Percentiles rank a stretch among this genome's conserved stretches.
phyloP scores from a whole-genome alignment of 257 asterid species.

The Fraxinus quadrangulata region DNA sequence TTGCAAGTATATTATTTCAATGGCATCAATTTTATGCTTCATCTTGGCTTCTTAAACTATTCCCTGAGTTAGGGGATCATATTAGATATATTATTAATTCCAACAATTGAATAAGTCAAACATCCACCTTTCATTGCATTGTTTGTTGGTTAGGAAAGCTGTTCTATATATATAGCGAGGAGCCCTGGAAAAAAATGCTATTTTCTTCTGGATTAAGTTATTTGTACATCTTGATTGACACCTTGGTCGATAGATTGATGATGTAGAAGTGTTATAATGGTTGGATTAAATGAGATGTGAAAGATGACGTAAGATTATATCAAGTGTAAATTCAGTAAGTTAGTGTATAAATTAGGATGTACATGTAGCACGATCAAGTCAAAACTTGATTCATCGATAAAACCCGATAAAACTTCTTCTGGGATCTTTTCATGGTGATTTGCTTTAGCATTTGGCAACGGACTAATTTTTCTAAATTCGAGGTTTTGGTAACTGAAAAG shows the following conservation, averaged over 20 bases:
- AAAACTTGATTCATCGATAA: slow-evolving; percentile 12
- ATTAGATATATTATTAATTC: background rate
- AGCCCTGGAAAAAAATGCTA: no score
- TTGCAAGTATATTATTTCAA: background rate
- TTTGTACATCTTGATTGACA: no score
- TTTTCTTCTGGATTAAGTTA: no score
- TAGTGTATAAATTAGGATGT: no score
- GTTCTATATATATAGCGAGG: no score
- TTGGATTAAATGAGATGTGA: no score
- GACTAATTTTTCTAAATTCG: slow-evolving; percentile 33
- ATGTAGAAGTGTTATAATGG: no score
- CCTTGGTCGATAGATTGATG: no score
- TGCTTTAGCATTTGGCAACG: slow-evolving; percentile 26
- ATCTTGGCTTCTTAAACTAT: background rate
- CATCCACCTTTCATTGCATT: background rate
- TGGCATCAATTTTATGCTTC: background rate
- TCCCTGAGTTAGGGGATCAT: background rate
- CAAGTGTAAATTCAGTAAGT: no score
- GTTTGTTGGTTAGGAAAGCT: background rate
- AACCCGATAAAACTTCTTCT: slow-evolving; percentile 22
- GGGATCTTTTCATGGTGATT: slow-evolving; percentile 15
- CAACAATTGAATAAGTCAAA: background rate
- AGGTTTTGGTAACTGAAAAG: slow-evolving; percentile 29
- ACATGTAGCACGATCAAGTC: background rate
- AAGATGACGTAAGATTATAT: no score